Percentiles rank a stretch among this genome's conserved stretches.
Evolutionary conservation across 352 stramenopile species (phyloP).

Genomic region (Pythium brachiatum): DNA sequence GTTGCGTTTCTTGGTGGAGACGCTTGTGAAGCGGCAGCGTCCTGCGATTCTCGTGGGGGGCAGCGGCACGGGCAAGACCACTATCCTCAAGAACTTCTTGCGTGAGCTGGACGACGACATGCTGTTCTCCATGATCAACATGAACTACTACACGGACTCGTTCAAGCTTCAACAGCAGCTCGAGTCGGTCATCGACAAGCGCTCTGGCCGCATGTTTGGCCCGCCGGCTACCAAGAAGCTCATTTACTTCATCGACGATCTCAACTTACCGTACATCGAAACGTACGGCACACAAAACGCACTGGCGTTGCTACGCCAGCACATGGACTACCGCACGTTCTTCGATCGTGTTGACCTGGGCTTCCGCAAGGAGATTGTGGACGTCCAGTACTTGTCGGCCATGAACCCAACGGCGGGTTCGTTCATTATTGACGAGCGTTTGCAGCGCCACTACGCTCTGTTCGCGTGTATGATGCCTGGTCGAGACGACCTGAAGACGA

Average conservation of each 20-base stretch:
- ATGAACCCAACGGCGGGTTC: slow-evolving; percentile 97
- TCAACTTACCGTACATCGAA: slow-evolving; percentile 97
- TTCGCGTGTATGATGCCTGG: slow-evolving; percentile 96
- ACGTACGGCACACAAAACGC: slow-evolving; percentile 97
- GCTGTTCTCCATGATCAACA: slow-evolving; percentile 96
- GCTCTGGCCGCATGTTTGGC: slow-evolving; percentile 93
- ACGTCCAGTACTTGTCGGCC: slow-evolving; percentile 95
- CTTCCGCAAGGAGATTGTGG: slow-evolving; percentile 96
- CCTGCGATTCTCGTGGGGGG: slow-evolving; percentile 95
- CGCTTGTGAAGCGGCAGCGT: slow-evolving; percentile 91
- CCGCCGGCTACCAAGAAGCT: slow-evolving; percentile 94
- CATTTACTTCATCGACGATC: slow-evolving; percentile 97
- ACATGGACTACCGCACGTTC: slow-evolving; percentile 96
- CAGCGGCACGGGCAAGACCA: slow-evolving; percentile 96
- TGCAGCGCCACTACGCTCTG: slow-evolving; percentile 94
- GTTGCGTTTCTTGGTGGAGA: slow-evolving; percentile 94
- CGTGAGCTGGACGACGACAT: slow-evolving; percentile 91
- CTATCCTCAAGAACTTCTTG: slow-evolving; percentile 96
- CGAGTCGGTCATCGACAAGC: slow-evolving; percentile 96
- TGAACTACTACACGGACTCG: slow-evolving; percentile 97
- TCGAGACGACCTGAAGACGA: slow-evolving; percentile 93
- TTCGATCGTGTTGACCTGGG: slow-evolving; percentile 95
- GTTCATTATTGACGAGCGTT: slow-evolving; percentile 96
- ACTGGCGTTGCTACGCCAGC: slow-evolving; percentile 92
- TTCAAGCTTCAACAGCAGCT: slow-evolving; percentile 94